Evolutionary conservation across 2,329 filamentous ascomycete genomes (phyloP).

Genomic region (Xylaria polymorpha): DNA sequence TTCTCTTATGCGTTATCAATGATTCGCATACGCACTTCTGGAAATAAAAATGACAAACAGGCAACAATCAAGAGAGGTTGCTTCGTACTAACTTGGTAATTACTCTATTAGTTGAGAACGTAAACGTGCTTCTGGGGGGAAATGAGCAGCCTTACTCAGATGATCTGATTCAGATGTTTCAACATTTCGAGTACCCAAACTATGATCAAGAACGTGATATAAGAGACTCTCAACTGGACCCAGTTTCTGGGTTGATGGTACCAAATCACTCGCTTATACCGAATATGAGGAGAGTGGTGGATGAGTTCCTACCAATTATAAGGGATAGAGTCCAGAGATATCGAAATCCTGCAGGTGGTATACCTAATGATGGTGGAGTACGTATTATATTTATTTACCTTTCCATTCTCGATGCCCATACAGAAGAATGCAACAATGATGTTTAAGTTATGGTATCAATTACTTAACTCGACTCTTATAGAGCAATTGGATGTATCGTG

Average conservation of each 20-base stretch:
- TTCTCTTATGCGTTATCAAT: background rate
- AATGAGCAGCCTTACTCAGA: background rate
- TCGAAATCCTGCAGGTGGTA: conserved; percentile 1
- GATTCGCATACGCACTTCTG: background rate
- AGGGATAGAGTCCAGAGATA: background rate
- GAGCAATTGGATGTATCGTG: conserved; percentile 7
- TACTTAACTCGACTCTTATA: conserved; percentile 4
- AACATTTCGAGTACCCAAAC: background rate
- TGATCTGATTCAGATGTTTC: background rate
- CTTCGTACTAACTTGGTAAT: background rate
- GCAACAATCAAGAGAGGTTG: background rate
- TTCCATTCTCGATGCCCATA: background rate
- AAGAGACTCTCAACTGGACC: background rate
- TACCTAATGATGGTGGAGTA: conserved; percentile 15
- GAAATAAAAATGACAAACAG: background rate
- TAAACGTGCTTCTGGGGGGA: background rate
- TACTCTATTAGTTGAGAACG: background rate
- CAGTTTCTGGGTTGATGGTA: background rate
- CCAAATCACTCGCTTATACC: background rate
- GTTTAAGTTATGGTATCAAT: background rate
- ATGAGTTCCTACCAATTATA: background rate
- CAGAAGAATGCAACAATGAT: background rate
- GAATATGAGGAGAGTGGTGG: conserved; percentile 5
- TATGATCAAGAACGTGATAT: background rate
- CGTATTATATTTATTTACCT: background rate